Evolutionary conservation across 2,329 filamentous ascomycete species (phyloP), one percentile per base, ranked within the genome.

Genomic region (Fusarium marasasianum): DNA sequence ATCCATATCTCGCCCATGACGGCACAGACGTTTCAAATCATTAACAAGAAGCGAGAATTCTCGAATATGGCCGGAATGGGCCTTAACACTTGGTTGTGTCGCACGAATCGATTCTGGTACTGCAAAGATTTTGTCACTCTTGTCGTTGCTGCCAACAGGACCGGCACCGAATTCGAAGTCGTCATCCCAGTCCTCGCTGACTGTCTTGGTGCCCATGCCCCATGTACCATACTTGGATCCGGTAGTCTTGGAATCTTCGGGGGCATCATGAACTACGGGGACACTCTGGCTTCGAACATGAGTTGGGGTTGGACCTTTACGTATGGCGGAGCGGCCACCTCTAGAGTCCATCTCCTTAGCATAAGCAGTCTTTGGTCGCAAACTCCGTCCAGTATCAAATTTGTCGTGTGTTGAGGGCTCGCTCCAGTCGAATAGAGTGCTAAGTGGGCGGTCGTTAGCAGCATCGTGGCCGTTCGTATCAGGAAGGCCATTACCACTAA

Each of bases 131-230:
- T 80, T 72, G 8, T 80, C 81, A 33, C 81, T 80, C 35, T 80
- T 81, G 40, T 81, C 82, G 43, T 81, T 80, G n/a, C 81, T 81
- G 9, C 71, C 80, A 41, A 82, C 77, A 48, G 83, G 84, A 38
- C 86, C 80, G 33, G 84, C 85, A 14, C 88, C 88, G 79, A 96
- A 95, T 69, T 96, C 93, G 76, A 97, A 96, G 80, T 97, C 94
- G 72, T 95, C 93, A 76, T 96, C 94, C 94, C 94, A 97, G 78
- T 96, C 94, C 80, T 97, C 94, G 70, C 92, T 95, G 17, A 91
- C 91, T 22, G 90, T 92, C 81, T 95, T 95, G 71, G 90, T 91
- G n/a, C 92, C 91, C 47, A 94, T 84, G 6, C 93, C 93, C 93
- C 93, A 96, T 2, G 93, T 95, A 48, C 93, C 92, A 78, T 94